Evolutionary conservation across 208 protist species (phyloP).

Genomic region (Spongospora subterranea): DNA sequence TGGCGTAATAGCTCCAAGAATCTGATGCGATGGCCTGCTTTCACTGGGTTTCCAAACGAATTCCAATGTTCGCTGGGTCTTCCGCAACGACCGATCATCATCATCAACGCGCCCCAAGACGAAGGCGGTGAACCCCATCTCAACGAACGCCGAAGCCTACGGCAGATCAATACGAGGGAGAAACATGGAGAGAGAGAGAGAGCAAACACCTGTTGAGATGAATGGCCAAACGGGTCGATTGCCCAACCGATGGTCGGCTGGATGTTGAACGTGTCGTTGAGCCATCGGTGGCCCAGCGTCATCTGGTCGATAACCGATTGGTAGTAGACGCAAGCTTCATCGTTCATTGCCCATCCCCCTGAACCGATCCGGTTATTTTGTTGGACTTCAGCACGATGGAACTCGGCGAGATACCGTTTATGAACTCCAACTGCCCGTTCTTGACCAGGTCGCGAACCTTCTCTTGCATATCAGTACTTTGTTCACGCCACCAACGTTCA

Average conservation of each 20-base stretch:
- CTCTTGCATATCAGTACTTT: constrained; percentile 14
- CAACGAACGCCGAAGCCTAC: constrained; percentile 22
- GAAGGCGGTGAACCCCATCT: constrained; percentile 31
- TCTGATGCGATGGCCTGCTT: neutral
- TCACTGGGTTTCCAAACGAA: constrained; percentile 24
- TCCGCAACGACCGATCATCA: neutral
- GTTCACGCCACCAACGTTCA: constrained; percentile 53
- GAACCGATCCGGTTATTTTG: neutral
- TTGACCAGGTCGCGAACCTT: neutral
- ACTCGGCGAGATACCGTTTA: constrained; percentile 29
- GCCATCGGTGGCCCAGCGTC: constrained; percentile 52
- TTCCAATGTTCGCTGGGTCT: neutral
- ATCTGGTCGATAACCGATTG: constrained; percentile 55
- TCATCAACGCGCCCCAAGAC: constrained; percentile 44
- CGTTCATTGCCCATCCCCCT: neutral
- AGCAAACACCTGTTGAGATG: constrained; percentile 33
- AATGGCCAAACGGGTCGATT: constrained; percentile 42
- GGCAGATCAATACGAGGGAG: neutral
- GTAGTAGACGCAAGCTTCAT: constrained; percentile 51
- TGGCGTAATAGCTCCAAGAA: constrained; percentile 37
- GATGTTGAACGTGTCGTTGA: constrained; percentile 49
- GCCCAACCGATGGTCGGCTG: constrained; percentile 44
- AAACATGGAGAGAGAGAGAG: neutral
- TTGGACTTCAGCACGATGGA: neutral
- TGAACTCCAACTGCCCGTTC: constrained; percentile 52